These are phyloP conservation scores for Senecio squalidus DNA, from an alignment of 140 eudicot species.

Conservation along the genomic window DNA sequence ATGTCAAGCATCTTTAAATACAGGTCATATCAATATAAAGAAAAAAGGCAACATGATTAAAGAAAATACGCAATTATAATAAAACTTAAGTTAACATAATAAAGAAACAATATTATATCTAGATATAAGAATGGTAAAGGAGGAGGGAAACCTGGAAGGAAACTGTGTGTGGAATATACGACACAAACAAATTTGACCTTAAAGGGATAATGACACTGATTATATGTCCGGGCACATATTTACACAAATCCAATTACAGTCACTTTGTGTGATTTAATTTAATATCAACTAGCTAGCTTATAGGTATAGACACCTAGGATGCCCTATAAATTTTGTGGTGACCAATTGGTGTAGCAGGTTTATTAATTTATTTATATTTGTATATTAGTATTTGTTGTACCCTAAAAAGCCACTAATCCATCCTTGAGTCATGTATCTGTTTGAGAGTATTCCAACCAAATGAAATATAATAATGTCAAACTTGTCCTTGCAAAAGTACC, in stretches of 20 bases:
- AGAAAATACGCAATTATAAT: neutral
- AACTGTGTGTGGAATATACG: conserved; percentile 40
- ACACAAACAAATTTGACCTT: conserved; percentile 41
- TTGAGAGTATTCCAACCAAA: conserved; percentile 6
- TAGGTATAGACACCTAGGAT: conserved; percentile 11
- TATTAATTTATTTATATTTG: neutral
- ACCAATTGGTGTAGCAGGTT: conserved; percentile 8
- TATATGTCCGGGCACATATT: conserved; percentile 31
- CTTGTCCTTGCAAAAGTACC: conserved; percentile 6
- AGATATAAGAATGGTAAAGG: conserved; percentile 26
- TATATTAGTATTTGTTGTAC: conserved; percentile 1
- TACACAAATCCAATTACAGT: conserved; percentile 23
- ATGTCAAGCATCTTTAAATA: neutral
- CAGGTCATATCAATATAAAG: too few relatives aligned
- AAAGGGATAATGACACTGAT: conserved; percentile 29
- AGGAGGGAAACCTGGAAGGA: conserved; percentile 80
- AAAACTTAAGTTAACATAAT: neutral
- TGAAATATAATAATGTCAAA: conserved; percentile 8
- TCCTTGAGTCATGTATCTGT: conserved; percentile 14
- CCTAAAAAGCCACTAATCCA: conserved; percentile 24
- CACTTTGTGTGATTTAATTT: neutral
- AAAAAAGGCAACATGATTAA: neutral
- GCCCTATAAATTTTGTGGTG: conserved; percentile 8
- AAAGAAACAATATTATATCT: conserved; percentile 13
- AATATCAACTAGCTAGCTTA: neutral